Evolutionary conservation across 768 basidiomycete genomes (phyloP), one percentile per base, ranked within the genome.

Genomic region (Podaxis carcinomalis): DNA sequence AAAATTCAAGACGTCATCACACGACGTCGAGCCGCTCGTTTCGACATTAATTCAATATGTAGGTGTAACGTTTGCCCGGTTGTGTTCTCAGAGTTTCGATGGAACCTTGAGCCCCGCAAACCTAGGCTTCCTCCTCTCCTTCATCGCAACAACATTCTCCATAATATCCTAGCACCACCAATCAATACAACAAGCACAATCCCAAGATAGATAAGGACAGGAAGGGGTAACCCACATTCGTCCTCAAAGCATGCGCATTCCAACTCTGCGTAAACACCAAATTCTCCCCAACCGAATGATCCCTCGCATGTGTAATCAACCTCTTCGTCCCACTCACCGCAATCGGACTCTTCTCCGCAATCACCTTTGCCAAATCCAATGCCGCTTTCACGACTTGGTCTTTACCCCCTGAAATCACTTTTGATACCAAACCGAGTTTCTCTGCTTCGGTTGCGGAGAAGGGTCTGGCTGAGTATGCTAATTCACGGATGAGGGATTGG

Each of bases 241-340:
- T 78, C 65, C 77, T 73, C 14, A 81, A 63, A 4, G 77, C 76
- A 37, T 73, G 74, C 1, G 74, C 72, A 65, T 79, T 81, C 79
- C 81, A 81, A 4, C 71, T 69, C 10, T 74, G 74, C 1, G 78
- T 80, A 56, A 80, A 81, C 4, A 71, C 73, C 56, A 81, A 68
- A 51, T 78, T 80, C 51, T 81, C 77, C 0, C 70, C 50, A 9
- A 80, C 77, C 40, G 80, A 81, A 67, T 95, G 88, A 70, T 96
- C 93, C 59, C 90, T 72, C 4, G 92, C 79, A 73, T 96, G 92
- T 13, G 83, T 77, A 52, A 96, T 76, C 0, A 95, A 72, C 60
- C 84, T 85, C 75, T 96, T 97, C 5, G 92, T 87, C 1, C 89
- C 85, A 0, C 80, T 64, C 0, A 92, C 85, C 0, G 93, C 94